phyloP scores from a whole-genome alignment of 2,329 filamentous ascomycete species.

The Leptosphaerulina australis region DNA sequence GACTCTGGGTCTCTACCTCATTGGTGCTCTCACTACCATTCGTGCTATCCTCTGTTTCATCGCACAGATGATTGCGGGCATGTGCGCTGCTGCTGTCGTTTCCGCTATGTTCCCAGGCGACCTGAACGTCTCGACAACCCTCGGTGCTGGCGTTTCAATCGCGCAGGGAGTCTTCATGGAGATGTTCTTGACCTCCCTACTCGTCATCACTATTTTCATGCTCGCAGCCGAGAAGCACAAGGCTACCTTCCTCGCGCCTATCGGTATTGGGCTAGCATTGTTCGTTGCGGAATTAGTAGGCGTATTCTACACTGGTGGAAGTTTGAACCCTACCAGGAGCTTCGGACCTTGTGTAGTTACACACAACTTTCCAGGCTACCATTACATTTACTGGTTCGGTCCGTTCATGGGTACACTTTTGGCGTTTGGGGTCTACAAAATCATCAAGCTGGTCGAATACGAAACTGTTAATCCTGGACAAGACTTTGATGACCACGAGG shows the following conservation, averaged over 20 bases:
- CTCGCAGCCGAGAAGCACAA: constrained; percentile 76
- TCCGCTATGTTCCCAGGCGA: constrained; percentile 45
- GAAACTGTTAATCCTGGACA: constrained; percentile 52
- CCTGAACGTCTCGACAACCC: constrained; percentile 45
- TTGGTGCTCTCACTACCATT: constrained; percentile 32
- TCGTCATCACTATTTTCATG: constrained; percentile 59
- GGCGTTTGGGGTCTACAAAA: constrained; percentile 48
- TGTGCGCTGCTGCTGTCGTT: constrained; percentile 45
- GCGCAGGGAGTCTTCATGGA: constrained; percentile 49
- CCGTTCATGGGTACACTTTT: constrained; percentile 46
- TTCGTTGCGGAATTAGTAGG: constrained; percentile 65
- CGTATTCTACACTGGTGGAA: constrained; percentile 53
- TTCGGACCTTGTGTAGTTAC: constrained; percentile 52
- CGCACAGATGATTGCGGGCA: constrained; percentile 46
- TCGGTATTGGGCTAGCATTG: constrained; percentile 73
- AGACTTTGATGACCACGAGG: constrained; percentile 49
- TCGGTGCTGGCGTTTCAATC: constrained; percentile 38
- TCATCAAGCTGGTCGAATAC: constrained; percentile 51
- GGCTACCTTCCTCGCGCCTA: constrained; percentile 71
- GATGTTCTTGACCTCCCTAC: constrained; percentile 48
- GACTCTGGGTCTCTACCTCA: constrained; percentile 46
- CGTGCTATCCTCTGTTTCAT: constrained; percentile 44
- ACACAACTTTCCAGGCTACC: constrained; percentile 45
- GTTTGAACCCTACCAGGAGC: constrained; percentile 50
- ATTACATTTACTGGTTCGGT: constrained; percentile 54